These are phyloP conservation scores for Cercophora scortea DNA, from an alignment of 495 filamentous ascomycete genomes.

Conservation along the genomic window DNA sequence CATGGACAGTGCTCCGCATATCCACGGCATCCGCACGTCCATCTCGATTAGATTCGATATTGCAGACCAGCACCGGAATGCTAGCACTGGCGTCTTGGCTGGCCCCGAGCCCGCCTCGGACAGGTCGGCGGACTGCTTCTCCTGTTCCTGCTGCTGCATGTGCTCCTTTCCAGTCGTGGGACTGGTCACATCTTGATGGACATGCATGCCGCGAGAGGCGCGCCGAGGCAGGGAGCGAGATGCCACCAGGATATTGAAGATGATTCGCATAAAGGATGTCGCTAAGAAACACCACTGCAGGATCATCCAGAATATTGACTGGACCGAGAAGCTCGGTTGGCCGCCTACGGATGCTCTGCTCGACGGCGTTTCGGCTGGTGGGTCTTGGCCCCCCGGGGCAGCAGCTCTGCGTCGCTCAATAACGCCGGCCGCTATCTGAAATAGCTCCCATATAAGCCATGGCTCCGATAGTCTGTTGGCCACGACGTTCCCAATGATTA, in stretches of 20 bases:
- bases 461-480: slow-evolving; percentile 73
- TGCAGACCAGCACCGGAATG: slow-evolving; percentile 67
- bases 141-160: not conserved
- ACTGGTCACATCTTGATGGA: slow-evolving; percentile 2
- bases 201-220: slow-evolving; percentile 6
- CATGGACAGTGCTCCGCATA: slow-evolving; percentile 61
- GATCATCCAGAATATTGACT: slow-evolving; percentile 55
- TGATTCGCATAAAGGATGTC: slow-evolving; percentile 55
- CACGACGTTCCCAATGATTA: slow-evolving; percentile 72
- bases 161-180: slow-evolving; percentile 6
- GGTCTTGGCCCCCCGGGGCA: not conserved
- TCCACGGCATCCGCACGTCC: slow-evolving; percentile 77
- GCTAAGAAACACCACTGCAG: slow-evolving; percentile 63
- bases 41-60: slow-evolving; percentile 61
- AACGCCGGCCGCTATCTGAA: slow-evolving; percentile 46
- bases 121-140: not conserved
- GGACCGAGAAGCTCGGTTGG: slow-evolving; percentile 22
- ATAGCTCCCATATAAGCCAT: slow-evolving; percentile 75
- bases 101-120: slow-evolving; percentile 15
- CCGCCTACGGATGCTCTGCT: slow-evolving; percentile 1
- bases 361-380: not conserved
- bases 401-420: slow-evolving; percentile 7
- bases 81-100: slow-evolving; percentile 59
- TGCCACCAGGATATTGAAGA: slow-evolving; percentile 41
- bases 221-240: slow-evolving; percentile 47